phyloP scores from a whole-genome alignment of 73 alveolate species.

The Paramecium bursaria region DNA sequence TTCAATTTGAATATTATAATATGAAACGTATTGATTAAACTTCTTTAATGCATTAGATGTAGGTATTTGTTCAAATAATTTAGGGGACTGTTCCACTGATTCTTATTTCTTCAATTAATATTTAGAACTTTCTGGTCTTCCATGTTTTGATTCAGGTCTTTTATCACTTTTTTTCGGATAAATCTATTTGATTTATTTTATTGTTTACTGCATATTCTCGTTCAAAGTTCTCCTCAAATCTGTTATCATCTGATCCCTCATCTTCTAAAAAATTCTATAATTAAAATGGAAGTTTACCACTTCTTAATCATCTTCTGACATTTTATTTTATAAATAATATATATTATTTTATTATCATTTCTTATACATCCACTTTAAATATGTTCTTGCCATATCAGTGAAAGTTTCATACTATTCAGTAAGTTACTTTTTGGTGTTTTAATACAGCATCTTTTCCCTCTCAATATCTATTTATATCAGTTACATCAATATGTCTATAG shows the following conservation, averaged over 20 bases:
- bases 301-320: slow-evolving; percentile 27
- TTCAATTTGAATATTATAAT: slow-evolving; percentile 48
- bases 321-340: no score
- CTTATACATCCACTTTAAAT: no score
- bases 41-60: slow-evolving; percentile 33
- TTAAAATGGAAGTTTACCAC: neutral
- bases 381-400: no score
- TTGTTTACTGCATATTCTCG: neutral
- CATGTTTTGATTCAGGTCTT: slow-evolving; percentile 63
- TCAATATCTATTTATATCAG: no score
- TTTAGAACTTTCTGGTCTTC: slow-evolving; percentile 62
- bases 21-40: slow-evolving; percentile 44
- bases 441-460: no score
- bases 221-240: slow-evolving; percentile 34
- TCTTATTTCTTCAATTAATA: slow-evolving; percentile 8
- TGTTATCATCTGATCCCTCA: slow-evolving; percentile 48
- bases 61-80: neutral
- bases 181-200: neutral
- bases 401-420: no score
- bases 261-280: slow-evolving; percentile 37
- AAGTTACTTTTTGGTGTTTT: no score
- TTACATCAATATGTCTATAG: no score
- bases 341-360: no score
- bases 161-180: slow-evolving; percentile 36
- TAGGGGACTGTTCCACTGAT: neutral